Evolutionary conservation across 345 rosid species (phyloP), one percentile per base, ranked within the genome.

Genomic region (Populus euphratica): DNA sequence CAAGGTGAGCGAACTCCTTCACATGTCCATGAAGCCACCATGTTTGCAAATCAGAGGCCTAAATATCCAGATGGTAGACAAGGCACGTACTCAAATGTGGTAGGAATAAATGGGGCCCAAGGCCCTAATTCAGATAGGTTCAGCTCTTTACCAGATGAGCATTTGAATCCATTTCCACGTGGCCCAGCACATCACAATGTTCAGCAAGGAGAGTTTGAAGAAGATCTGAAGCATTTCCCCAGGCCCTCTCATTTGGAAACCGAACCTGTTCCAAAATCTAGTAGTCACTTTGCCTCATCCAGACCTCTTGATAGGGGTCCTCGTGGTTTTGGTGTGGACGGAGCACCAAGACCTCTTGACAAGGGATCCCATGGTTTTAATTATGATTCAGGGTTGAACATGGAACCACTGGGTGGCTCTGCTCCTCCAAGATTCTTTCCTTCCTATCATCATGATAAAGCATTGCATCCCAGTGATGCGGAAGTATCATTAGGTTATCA

Each of bases 341-440:
- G 79, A n/a, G 84, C 79, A 47, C 81, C 70, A 29, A 68, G 77
- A 73, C 77, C 85, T 74, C 80, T 65, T 79, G 86, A 81, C 21
- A 85, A 83, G 75, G 91, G 80, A 50, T 77, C 56, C 5, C 74
- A 66, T 77, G 81, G 83, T 64, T 43, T 69, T 31, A 78, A 78
- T 63, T 76, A 74, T 78, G 89, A 75, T 59, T 56, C 75, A 14
- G 78, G 74, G 56, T 50, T 50, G 35, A 74, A 70, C 39, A 16
- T 67, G 33, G 77, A 72, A 76, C 63, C 85, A 73, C 17, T 68
- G 47, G 83, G 76, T 56, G 87, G 86, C 61, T 50, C 79, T 68
- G 87, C 76, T 8, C 81, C 89, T 39, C 75, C 88, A 44, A 85
- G 90, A 70, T 83, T 73, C 82, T 83, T 88, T 76, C 87, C 87